Evolutionary conservation across 2,329 filamentous ascomycete genomes (phyloP), one percentile per base, ranked within the genome.

Genomic region (Blumeria hordei): DNA sequence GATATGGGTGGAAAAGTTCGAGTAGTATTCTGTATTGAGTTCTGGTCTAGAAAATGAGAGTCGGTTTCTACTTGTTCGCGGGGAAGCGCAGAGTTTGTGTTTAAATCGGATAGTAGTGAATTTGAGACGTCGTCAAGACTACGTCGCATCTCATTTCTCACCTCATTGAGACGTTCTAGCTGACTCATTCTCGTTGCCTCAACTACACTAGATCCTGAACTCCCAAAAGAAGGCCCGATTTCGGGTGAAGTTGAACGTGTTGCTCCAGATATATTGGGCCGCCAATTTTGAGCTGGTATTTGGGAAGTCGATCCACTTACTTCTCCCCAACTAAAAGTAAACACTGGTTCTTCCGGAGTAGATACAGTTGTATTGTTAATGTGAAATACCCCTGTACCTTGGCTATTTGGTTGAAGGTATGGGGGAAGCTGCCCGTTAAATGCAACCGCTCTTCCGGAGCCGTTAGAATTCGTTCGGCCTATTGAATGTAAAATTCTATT

Each of bases 391-490:
- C 21, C 21, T 28, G 21, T 28, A 28, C 21, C 21, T 28, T 28
- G 21, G 4, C 21, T 28, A 52, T 18, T 11, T n/a, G 28, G 1
- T 33, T 32, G 11, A 33, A 32, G 21, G 21, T 35, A n/a, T 8
- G 49, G n/a, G n/a, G 32, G 33, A 16, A 12, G 10, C 21, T 3
- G 10, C 14, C 10, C 14, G 16, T 35, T 54, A 32, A 53, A 54
- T 21, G 37, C 56, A 21, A 54, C 32, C n/a, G 37, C 55, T 52
- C 63, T 60, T 10, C 60, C 55, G 12, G 62, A 61, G 10, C 59
- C 59, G 39, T 60, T 57, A 10, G 61, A 60, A 8, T 53, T 61
- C 14, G 58, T 60, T n/a, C 62, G 62, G 12, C 55, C 55, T 28
- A 55, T 39, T 21, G 28, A 41, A 50, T 60, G 58, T 16, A 52